These are phyloP conservation scores for Nematodospora anomalae DNA, from an alignment of 1,139 yeast genomes.

Conservation along the genomic window DNA sequence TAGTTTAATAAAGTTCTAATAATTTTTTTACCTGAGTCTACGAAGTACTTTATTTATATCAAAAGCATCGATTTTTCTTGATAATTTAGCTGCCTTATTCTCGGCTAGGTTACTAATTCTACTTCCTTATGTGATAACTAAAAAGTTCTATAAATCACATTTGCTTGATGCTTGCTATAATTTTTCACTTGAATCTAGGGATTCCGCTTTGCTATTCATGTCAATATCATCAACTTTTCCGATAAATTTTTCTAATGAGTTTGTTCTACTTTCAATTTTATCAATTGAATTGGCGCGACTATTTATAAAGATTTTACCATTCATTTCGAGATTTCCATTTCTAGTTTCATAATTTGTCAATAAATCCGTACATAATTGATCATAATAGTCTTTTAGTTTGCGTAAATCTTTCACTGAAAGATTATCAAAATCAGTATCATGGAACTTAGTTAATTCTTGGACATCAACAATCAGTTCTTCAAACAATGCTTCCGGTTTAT, in stretches of 20 bases:
- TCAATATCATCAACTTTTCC: conserved; percentile 9
- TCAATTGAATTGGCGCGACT: conserved; percentile 11
- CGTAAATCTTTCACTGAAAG: conserved; percentile 39
- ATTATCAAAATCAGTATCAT: conserved; percentile 35
- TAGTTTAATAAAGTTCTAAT: no score
- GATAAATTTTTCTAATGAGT: conserved; percentile 11
- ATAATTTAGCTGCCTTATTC: no score
- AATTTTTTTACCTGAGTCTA: no score
- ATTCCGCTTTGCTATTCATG: conserved; percentile 13
- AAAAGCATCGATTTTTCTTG: no score
- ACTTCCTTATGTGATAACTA: no score
- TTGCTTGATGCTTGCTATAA: no score
- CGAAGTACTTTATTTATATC: no score
- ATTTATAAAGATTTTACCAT: conserved; percentile 10
- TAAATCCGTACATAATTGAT: conserved; percentile 31
- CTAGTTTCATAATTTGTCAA: neutral
- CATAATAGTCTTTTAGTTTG: conserved; percentile 35
- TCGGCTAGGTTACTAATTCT: no score
- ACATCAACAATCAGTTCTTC: conserved; percentile 13
- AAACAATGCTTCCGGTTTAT: conserved; percentile 14
- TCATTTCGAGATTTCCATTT: conserved; percentile 8
- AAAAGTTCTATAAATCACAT: conserved; percentile 11
- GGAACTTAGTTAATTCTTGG: conserved; percentile 34
- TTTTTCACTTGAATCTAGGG: conserved; percentile 14
- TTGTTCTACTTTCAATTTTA: conserved; percentile 10